A percentile compares a stretch with the other conserved stretches of the same genome.
Evolutionary conservation across 805 yeast species (phyloP).

Genomic region (Jamesozyma lodderae): DNA sequence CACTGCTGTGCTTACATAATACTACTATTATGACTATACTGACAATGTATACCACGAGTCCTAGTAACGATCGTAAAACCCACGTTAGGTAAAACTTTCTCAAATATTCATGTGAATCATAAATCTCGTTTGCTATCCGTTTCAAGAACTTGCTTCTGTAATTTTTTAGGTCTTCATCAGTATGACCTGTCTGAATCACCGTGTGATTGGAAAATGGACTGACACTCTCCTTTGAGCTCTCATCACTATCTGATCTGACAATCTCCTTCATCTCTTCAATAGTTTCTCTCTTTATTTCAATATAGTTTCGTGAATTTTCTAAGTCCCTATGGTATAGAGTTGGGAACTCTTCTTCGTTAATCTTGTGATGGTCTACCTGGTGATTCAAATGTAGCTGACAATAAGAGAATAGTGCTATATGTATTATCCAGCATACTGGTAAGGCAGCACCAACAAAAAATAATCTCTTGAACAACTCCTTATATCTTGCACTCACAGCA

Average conservation of each 20-base stretch:
- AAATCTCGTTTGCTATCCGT: conserved; percentile 10
- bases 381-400: conserved; percentile 16
- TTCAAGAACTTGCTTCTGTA: conserved; percentile 7
- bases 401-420: conserved; percentile 14
- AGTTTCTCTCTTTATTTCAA: conserved; percentile 1
- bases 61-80: conserved; percentile 9
- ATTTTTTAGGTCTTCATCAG: conserved; percentile 1
- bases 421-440: conserved; percentile 18
- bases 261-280: background rate
- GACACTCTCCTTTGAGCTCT: background rate
- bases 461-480: conserved; percentile 6
- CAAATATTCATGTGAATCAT: conserved; percentile 11
- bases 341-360: conserved; percentile 23
- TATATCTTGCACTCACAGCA: conserved; percentile 2
- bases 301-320: conserved; percentile 2
- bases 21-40: conserved; percentile 1
- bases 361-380: conserved; percentile 15
- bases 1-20: background rate
- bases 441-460: conserved; percentile 20
- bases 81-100: conserved; percentile 12
- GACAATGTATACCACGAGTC: conserved; percentile 2
- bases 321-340: conserved; percentile 19
- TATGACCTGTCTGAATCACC: background rate
- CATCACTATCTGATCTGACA: background rate
- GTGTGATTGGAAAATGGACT: background rate